Evolutionary conservation across 768 basidiomycete genomes (phyloP).

Genomic region (Lactarius hengduanensis): DNA sequence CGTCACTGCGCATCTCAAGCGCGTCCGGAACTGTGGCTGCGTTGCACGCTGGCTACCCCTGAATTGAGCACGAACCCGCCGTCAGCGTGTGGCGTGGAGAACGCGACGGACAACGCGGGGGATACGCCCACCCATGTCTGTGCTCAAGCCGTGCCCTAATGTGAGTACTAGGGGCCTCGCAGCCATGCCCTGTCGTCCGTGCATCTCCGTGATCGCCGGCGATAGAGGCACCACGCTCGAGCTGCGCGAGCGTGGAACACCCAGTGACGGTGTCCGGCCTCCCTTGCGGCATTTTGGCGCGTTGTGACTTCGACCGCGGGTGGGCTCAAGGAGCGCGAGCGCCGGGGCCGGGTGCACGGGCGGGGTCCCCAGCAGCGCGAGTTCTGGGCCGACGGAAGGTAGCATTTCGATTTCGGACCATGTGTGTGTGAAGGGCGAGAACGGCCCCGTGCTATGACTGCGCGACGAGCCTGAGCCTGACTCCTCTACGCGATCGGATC

Average conservation of each 20-base stretch:
- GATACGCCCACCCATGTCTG: slow-evolving; percentile 11
- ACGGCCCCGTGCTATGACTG: slow-evolving; percentile 23
- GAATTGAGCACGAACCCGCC: slow-evolving; percentile 24
- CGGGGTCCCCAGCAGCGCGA: slow-evolving; percentile 18
- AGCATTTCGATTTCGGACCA: slow-evolving; percentile 26
- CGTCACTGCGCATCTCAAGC: background rate
- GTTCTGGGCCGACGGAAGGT: slow-evolving; percentile 16
- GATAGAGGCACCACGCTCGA: slow-evolving; percentile 49
- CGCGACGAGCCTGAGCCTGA: too few species aligned
- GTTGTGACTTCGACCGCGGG: slow-evolving; percentile 17
- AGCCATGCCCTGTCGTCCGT: slow-evolving; percentile 14
- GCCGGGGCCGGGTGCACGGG: slow-evolving; percentile 15
- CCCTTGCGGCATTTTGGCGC: slow-evolving; percentile 10
- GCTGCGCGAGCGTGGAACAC: slow-evolving; percentile 46
- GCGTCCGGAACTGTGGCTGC: slow-evolving; percentile 18
- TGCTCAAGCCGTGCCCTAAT: slow-evolving; percentile 4
- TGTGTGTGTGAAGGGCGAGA: slow-evolving; percentile 23
- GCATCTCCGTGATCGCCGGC: slow-evolving; percentile 35
- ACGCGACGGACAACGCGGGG: slow-evolving; percentile 19
- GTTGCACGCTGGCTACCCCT: background rate
- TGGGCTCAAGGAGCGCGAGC: slow-evolving; percentile 11
- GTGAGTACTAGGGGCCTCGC: background rate
- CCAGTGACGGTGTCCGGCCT: slow-evolving; percentile 39
- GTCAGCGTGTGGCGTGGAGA: slow-evolving; percentile 18
- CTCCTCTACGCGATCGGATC: too few species aligned